phyloP scores from a whole-genome alignment of 495 filamentous ascomycete species.

The Tetracladium setigerum region DNA sequence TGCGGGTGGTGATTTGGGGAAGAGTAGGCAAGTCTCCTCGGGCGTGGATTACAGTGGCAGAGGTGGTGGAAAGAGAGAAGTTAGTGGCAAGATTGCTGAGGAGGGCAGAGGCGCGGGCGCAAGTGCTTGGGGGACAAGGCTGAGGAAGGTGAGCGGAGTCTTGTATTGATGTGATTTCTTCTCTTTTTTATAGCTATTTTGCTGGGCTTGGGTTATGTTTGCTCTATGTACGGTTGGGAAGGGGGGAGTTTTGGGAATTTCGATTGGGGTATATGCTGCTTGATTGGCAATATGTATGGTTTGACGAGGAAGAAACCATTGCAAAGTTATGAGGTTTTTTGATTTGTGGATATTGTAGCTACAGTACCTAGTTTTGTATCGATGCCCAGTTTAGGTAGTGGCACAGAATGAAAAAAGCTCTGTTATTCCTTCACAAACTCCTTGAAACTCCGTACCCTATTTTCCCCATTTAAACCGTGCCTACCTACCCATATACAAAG shows the following conservation, averaged over 20 bases:
- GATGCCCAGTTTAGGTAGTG: not conserved
- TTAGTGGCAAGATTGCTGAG: slow-evolving; percentile 80
- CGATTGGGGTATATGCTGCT: no score
- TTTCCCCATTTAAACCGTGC: no score
- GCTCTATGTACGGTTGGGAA: not conserved
- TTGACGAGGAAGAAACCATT: no score
- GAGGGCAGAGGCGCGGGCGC: slow-evolving; percentile 58
- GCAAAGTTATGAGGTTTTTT: no score
- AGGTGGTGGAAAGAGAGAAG: slow-evolving; percentile 45
- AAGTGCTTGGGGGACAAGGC: slow-evolving; percentile 18
- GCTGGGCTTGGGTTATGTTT: not conserved
- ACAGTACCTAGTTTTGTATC: not conserved
- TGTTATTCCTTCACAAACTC: not conserved
- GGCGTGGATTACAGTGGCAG: slow-evolving; percentile 53
- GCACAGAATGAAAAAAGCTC: not conserved
- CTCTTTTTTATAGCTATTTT: no score
- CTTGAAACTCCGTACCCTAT: no score
- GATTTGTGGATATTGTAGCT: not conserved
- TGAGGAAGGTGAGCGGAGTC: slow-evolving; percentile 17
- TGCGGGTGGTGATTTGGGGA: slow-evolving; percentile 1
- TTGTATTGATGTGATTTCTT: not conserved
- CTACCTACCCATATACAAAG: no score
- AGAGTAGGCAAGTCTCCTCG: slow-evolving; percentile 37
- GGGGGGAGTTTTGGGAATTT: slow-evolving; percentile 8
- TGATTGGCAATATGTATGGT: no score